Conservation (phyloP, 257 asterid genomes). For the Penstemon eatonii region DNA sequence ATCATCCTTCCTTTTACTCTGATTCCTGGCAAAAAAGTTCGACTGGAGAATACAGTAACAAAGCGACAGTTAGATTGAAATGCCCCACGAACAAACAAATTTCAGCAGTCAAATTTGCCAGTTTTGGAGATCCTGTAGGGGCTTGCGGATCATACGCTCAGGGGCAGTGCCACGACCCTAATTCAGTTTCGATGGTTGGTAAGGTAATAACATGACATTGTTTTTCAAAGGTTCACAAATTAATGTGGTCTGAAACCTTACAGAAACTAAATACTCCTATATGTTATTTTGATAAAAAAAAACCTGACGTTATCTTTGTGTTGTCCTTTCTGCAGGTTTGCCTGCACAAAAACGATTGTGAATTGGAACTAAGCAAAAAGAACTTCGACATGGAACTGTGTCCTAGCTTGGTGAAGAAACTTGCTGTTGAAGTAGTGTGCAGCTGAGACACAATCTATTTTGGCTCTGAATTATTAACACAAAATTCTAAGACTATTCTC, state of each 20-base stretch:
- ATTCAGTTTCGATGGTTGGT: conserved; percentile 43
- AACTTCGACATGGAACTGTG: conserved; percentile 46
- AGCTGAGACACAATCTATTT: conserved; percentile 26
- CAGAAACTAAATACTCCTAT: too few relatives aligned
- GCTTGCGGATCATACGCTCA: conserved; percentile 56
- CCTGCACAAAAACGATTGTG: conserved; percentile 51
- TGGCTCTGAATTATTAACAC: neutral
- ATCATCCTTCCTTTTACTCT: conserved; percentile 53
- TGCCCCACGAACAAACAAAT: conserved; percentile 51
- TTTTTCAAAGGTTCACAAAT: neutral
- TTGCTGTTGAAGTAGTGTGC: conserved; percentile 62
- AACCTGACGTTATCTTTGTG: neutral
- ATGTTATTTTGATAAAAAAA: too few relatives aligned
- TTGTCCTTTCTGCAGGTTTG: conserved; percentile 48
- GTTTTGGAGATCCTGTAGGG: conserved; percentile 71
- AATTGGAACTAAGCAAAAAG: conserved; percentile 35
- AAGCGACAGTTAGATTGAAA: conserved; percentile 43
- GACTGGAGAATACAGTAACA: conserved; percentile 28
- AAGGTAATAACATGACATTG: conserved; percentile 36
- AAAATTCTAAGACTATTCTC: neutral
- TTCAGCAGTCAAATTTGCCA: conserved; percentile 61
- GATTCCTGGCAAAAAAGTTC: conserved; percentile 35
- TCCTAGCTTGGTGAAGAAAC: conserved; percentile 43
- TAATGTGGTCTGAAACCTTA: too few relatives aligned
- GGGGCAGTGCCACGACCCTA: conserved; percentile 62